A percentile compares a stretch with the other conserved stretches of the same genome.
Conservation (phyloP, 2,329 filamentous ascomycete genomes). For the Ophiostoma pallidulum region DNA sequence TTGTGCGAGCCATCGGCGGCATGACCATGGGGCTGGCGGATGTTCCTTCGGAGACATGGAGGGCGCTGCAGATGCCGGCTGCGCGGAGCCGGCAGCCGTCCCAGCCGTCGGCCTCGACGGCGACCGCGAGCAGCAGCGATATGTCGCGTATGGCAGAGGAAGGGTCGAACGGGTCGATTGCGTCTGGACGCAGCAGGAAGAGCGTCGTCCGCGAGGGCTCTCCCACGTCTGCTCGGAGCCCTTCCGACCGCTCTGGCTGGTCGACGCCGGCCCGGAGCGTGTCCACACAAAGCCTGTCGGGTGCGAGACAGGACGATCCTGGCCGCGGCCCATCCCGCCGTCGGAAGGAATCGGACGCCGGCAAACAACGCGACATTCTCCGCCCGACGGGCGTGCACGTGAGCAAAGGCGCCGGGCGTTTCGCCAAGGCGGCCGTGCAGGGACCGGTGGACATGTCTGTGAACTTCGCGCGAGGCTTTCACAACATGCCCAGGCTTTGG, state of each 20-base stretch:
- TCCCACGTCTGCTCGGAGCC: constrained; percentile 39
- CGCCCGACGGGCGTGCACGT: constrained; percentile 50
- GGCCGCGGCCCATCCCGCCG: neutral
- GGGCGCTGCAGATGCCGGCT: constrained; percentile 25
- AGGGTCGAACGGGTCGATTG: too few species aligned
- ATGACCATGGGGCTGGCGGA: constrained; percentile 78
- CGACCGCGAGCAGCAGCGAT: constrained; percentile 22
- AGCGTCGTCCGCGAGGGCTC: constrained; percentile 34
- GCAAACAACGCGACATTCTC: constrained; percentile 9
- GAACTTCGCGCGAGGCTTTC: constrained; percentile 73
- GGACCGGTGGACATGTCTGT: constrained; percentile 79
- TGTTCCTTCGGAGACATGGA: constrained; percentile 50
- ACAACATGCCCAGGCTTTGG: constrained; percentile 78
- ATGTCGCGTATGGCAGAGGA: neutral
- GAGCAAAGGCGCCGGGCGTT: constrained; percentile 58
- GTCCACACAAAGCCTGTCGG: neutral
- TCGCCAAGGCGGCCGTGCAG: constrained; percentile 65
- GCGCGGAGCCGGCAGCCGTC: constrained; percentile 17
- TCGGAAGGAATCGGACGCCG: neutral
- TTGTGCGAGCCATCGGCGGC: constrained; percentile 67
- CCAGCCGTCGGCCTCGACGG: constrained; percentile 19
- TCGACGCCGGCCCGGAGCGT: constrained; percentile 9
- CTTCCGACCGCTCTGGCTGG: constrained; percentile 38
- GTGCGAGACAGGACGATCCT: too few species aligned
- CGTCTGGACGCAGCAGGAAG: neutral